Evolutionary conservation across 2,329 filamentous ascomycete genomes (phyloP).

Genomic region (Cladophialophora bantiana): DNA sequence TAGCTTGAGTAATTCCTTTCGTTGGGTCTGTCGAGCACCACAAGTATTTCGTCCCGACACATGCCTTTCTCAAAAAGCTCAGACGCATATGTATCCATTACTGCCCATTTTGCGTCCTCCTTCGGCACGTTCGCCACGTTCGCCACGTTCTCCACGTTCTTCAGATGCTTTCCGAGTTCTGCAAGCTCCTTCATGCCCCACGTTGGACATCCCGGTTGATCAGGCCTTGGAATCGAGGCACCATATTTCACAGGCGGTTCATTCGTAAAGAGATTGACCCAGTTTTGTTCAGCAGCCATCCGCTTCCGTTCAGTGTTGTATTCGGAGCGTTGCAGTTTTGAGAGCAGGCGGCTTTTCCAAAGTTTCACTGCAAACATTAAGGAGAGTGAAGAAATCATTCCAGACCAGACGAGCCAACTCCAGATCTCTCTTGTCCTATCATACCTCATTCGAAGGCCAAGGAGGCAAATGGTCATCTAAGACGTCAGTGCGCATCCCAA

Average conservation of each 20-base stretch:
- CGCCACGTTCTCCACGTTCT: background rate
- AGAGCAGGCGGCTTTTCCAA: background rate
- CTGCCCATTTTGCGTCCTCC: background rate
- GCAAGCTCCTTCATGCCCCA: background rate
- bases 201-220: background rate
- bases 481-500: constrained; percentile 1
- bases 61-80: background rate
- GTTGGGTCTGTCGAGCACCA: background rate
- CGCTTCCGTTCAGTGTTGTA: background rate
- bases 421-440: background rate
- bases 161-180: background rate
- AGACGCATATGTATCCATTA: background rate
- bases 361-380: background rate
- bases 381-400: background rate
- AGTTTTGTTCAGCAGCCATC: background rate
- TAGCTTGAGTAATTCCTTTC: background rate
- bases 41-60: background rate
- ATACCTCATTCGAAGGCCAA: background rate
- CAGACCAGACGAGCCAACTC: background rate
- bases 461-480: background rate
- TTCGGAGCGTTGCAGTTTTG: background rate
- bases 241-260: background rate
- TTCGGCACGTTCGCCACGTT: too few relatives aligned
- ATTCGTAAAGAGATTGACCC: background rate
- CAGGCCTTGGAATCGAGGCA: background rate